phyloP scores from a whole-genome alignment of 2,329 filamentous ascomycete genomes.

The Fusarium sterilihyphosum region DNA sequence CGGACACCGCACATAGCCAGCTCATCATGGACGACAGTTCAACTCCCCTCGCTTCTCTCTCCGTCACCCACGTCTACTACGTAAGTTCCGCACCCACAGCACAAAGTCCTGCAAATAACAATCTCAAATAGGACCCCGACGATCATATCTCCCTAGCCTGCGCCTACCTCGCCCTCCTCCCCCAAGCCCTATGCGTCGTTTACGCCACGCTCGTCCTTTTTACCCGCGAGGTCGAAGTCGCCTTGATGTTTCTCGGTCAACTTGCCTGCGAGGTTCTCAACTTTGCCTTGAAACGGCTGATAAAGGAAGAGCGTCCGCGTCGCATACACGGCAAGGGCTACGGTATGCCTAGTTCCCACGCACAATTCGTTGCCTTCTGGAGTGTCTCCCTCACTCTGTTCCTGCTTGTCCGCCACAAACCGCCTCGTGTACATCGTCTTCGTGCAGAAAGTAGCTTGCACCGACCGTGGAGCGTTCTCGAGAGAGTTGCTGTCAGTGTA shows the following conservation, averaged over 20 bases:
- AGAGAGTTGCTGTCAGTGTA: constrained; percentile 66
- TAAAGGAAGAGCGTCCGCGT: constrained; percentile 89
- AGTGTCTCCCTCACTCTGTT: constrained; percentile 85
- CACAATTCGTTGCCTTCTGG: constrained; percentile 95
- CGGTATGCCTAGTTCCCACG: constrained; percentile 94
- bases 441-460: constrained; percentile 19
- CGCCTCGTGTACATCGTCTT: constrained; percentile 50
- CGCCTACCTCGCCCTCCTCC: constrained; percentile 93
- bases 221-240: constrained; percentile 88
- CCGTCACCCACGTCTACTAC: constrained; percentile 96
- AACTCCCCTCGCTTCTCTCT: constrained; percentile 85
- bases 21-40: constrained; percentile 43
- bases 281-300: constrained; percentile 86
- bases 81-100: constrained; percentile 61
- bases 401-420: constrained; percentile 80
- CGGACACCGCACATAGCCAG: background rate
- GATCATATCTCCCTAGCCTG: constrained; percentile 87
- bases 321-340: constrained; percentile 93
- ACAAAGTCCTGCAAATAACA: background rate
- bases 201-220: constrained; percentile 93
- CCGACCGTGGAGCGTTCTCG: constrained; percentile 66
- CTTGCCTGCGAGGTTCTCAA: constrained; percentile 92
- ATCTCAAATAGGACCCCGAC: constrained; percentile 77
- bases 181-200: constrained; percentile 88
- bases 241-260: constrained; percentile 91